phyloP scores from a whole-genome alignment of 225 moss, liverwort and hornwort species.

The Pleurozium schreberi region DNA sequence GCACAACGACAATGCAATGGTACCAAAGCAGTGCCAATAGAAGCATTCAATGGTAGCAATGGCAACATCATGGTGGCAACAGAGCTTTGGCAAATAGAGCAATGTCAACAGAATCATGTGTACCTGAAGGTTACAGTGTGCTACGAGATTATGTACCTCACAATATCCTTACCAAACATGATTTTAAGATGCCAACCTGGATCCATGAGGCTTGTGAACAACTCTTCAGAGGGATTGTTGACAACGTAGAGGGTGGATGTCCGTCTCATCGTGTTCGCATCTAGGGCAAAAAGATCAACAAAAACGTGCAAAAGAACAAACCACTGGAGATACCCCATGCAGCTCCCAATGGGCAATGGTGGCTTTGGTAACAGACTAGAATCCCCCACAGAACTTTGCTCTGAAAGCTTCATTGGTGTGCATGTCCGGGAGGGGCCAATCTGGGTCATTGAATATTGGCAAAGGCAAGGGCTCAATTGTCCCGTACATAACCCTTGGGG shows the following conservation, averaged over 20 bases:
- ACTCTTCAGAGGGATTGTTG: neutral
- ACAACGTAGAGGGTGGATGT: neutral
- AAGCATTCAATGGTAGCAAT: too few relatives aligned
- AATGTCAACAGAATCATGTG: too few relatives aligned
- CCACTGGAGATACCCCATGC: neutral
- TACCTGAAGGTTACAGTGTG: too few relatives aligned
- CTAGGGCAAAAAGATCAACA: neutral
- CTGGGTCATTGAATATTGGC: too few relatives aligned
- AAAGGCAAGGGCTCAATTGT: too few relatives aligned
- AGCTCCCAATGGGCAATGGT: neutral
- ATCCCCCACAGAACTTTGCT: rapidly evolving
- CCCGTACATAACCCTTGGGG: rapidly evolving
- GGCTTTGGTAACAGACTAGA: neutral
- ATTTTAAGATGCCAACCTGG: neutral
- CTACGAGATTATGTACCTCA: too few relatives aligned
- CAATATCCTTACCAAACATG: neutral
- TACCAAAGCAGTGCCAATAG: too few relatives aligned
- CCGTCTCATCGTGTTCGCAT: too few relatives aligned
- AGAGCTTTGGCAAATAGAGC: too few relatives aligned
- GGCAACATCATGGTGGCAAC: too few relatives aligned
- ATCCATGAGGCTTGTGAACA: neutral
- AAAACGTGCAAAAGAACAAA: neutral
- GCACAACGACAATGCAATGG: rapidly evolving
- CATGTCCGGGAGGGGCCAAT: too few relatives aligned
- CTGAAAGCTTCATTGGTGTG: too few relatives aligned